Evolutionary conservation across 1,284 basidiomycete species (phyloP).

Genomic region (Sporisorium graminicola): DNA sequence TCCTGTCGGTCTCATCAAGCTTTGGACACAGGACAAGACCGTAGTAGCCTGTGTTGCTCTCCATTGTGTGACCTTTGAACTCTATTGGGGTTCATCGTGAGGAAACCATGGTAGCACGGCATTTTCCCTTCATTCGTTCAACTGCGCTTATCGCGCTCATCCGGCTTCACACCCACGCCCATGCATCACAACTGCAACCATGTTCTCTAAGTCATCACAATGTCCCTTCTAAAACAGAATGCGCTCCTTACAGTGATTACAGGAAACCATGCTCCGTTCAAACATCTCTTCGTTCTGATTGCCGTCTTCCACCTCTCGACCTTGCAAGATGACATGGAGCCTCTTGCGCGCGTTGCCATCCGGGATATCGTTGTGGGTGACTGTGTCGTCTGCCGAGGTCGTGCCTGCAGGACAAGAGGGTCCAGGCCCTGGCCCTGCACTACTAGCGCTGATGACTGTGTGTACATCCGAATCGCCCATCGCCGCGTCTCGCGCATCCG

Average conservation of each 20-base stretch:
- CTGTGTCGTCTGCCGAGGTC: background rate
- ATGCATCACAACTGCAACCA: background rate
- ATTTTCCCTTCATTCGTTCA: background rate
- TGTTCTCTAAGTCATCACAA: background rate
- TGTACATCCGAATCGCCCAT: background rate
- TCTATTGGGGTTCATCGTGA: background rate
- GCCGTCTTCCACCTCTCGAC: slow-evolving; percentile 25
- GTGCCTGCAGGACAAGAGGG: background rate
- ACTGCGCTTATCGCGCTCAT: background rate
- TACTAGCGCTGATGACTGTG: background rate
- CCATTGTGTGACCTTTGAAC: background rate
- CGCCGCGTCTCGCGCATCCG: background rate
- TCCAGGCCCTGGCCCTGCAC: background rate
- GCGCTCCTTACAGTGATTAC: slow-evolving; percentile 36
- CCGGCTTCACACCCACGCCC: background rate
- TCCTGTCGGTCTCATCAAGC: no score
- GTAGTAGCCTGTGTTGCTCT: background rate
- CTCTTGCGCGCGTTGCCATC: background rate
- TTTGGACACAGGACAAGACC: background rate
- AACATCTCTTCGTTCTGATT: slow-evolving; percentile 38
- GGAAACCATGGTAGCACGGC: background rate
- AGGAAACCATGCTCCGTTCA: slow-evolving; percentile 37
- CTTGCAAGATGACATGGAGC: slow-evolving; percentile 37
- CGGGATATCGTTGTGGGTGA: background rate
- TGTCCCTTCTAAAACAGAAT: slow-evolving; percentile 23